Evolutionary conservation across 2,329 filamentous ascomycete species (phyloP), one percentile per base, ranked within the genome.

Genomic region (Fusarium sp.): DNA sequence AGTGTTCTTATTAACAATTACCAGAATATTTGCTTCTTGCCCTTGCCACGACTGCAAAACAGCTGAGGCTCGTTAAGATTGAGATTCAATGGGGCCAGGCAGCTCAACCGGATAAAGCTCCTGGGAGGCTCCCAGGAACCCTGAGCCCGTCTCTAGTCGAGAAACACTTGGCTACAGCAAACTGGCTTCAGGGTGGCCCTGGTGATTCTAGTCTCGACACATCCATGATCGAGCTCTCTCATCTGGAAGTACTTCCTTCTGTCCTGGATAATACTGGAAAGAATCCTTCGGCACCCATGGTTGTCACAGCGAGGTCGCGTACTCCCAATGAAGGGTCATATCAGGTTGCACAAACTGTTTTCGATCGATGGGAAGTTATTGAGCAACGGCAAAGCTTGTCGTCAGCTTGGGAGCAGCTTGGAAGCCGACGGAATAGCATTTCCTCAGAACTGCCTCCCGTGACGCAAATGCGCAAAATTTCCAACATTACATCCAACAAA

Each of bases 301-400:
- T 98, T 22, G 78, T 97, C 34, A 90, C 91, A 1, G 86, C 94
- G 30, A 93, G 94, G 65, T 92, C 91, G 12, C 76, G 87, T 86
- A 74, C 79, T 86, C 55, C 86, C 85, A 58, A 80, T 80, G 68
- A 82, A 84, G 58, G 84, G 82, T 70, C 90, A 30, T 90, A 87
- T 44, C 88, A 90, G 69, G 88, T 90, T 32, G 83, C 88, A 0
- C 89, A 92, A 72, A 97, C 91, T 71, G 87, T 94, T 43, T 85
- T 98, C 67, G 90, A 94, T 68, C 88, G 92, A 67, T 98, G 95
- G 95, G 91, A 96, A 72, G 82, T 97, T 16, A 78, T 95, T 12
- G 89, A 92, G 32, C 85, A 88, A 49, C 81, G 86, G n/a, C 88
- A 91, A 68, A 84, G 82, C 12, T 82, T 97, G 10, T 92, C 96